Conservation (phyloP, 2,329 filamentous ascomycete genomes). For the Neophaeococcomyces mojaviensis region DNA sequence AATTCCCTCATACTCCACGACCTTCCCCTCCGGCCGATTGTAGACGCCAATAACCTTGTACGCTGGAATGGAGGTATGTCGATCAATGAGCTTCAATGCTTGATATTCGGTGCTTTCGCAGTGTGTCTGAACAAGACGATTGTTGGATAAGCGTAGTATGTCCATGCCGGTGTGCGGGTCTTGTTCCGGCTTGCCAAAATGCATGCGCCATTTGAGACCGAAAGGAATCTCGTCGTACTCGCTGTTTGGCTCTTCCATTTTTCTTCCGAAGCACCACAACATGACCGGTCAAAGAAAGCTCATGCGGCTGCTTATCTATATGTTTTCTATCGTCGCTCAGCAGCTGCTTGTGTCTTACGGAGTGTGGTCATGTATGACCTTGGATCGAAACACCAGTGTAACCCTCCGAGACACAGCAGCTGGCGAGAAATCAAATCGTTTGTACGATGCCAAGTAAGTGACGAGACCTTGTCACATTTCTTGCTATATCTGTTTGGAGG, state of each 20-base stretch:
- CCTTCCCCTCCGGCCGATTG: slow-evolving; percentile 22
- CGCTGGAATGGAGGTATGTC: slow-evolving; percentile 19
- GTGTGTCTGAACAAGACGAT: slow-evolving; percentile 19
- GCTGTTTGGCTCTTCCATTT: slow-evolving; percentile 19
- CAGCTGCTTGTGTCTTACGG: neutral
- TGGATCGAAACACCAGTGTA: neutral
- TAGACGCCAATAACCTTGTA: slow-evolving; percentile 20
- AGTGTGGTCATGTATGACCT: slow-evolving; percentile 1
- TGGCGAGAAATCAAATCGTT: neutral
- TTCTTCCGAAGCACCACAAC: slow-evolving; percentile 13
- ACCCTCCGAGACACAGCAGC: neutral
- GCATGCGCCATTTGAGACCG: slow-evolving; percentile 19
- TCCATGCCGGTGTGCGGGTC: slow-evolving; percentile 18
- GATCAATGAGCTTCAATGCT: slow-evolving; percentile 20
- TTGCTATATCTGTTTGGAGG: neutral
- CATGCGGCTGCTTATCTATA: neutral
- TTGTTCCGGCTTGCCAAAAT: slow-evolving; percentile 19
- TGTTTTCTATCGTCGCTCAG: neutral
- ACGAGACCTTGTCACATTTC: slow-evolving; percentile 5
- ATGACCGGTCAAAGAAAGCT: slow-evolving; percentile 3
- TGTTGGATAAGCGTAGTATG: slow-evolving; percentile 19
- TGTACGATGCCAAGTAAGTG: slow-evolving; percentile 1
- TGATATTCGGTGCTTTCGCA: slow-evolving; percentile 23
- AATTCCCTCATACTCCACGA: slow-evolving; percentile 21
- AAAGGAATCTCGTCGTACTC: slow-evolving; percentile 22